Evolutionary conservation across 192 early-diverging fungal genomes (phyloP), one percentile per base, ranked within the genome.

Genomic region (Gamsiella multidivaricata): DNA sequence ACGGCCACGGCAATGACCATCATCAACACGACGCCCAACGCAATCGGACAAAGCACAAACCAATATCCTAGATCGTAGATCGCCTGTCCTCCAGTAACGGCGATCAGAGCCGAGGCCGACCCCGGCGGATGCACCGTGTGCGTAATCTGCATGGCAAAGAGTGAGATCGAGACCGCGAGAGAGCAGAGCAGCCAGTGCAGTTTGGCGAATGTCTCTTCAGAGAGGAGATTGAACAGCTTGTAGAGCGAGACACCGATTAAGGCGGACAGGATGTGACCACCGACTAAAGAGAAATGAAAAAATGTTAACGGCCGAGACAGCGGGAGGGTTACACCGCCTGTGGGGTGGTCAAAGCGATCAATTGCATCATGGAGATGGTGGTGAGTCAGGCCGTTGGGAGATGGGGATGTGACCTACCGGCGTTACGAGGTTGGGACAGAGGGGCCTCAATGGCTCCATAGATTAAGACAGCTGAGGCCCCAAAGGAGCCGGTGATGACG

Each of bases 381-480:
- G 37, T 39, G 37, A 9, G 37, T 39, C 7, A 12, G 37, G 37
- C 37, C 37, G 12, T 39, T 18, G 15, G n/a, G n/a, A n/a, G n/a
- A n/a, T n/a, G n/a, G n/a, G n/a, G 10, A n/a, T 4, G n/a, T 10
- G 45, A 78, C 74, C 31, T 78, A 78, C 74, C 58, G 47, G 69
- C 74, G 53, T 88, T 88, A 2, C 84, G 75, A 33, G 89, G 89
- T 33, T 91, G 89, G 10, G 86, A 79, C 50, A 91, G 58, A 1
- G 89, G 89, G 8, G 88, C 70, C 3, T 88, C 89, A 26, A 88
- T 84, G 6, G 86, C 80, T 53, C 87, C 87, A 70, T 84, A 91
- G 1, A 89, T 46, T n/a, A 91, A 61, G 2, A 91, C 87, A 3
- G 88, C 85, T 14, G 84, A 74, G 14, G 89, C 89, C 43, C 89